Evolutionary conservation across 371 early-diverging fungal genomes (phyloP), one percentile per base, ranked within the genome.

Genomic region (Fennellomyces sp.): DNA sequence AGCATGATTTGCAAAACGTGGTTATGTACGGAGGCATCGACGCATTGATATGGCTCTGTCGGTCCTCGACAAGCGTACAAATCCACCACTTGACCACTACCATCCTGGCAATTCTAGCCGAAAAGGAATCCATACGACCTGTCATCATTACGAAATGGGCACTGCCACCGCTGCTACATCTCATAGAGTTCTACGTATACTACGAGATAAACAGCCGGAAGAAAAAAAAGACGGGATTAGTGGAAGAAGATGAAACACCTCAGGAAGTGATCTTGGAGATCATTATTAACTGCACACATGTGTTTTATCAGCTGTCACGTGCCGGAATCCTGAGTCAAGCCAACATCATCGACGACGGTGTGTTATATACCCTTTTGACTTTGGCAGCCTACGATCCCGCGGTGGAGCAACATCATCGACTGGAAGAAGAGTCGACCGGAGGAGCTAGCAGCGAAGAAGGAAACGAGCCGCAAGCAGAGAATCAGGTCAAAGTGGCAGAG

Each of bases 11-110:
- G 6, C 76, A 78, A 30, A 77, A 73, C 52, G 69, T 87, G 41
- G 66, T 85, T 4, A 81, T 68, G 26, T 71, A 87, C 54, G 88
- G 88, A 2, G 85, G 86, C 19, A 62, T 87, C 19, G 88, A 87
- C 69, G 85, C 88, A 6, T 58, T 84, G 27, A 69, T 87, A 6
- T 87, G 84, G 72, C 64, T 87, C 1, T 84, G 84, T 63, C 65
- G 73, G 28, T 58, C 78, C 15, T 73, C 68, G 2, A 79, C 72
- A 36, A 75, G 71, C 30, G 64, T 58, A 3, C 77, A 82, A 23
- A 60, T 87, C 0, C 85, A 84, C 61, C 78, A 82, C 19, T 64
- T 80, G 10, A 72, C 80, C 0, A 84, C 88, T 0, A 74, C 79
- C 3, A 76, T 81, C 27, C 64, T 87, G 39, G 83, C 85, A 7